Evolutionary conservation across 352 stramenopile species (phyloP).

Genomic region (Thraustochytrium striatum): DNA sequence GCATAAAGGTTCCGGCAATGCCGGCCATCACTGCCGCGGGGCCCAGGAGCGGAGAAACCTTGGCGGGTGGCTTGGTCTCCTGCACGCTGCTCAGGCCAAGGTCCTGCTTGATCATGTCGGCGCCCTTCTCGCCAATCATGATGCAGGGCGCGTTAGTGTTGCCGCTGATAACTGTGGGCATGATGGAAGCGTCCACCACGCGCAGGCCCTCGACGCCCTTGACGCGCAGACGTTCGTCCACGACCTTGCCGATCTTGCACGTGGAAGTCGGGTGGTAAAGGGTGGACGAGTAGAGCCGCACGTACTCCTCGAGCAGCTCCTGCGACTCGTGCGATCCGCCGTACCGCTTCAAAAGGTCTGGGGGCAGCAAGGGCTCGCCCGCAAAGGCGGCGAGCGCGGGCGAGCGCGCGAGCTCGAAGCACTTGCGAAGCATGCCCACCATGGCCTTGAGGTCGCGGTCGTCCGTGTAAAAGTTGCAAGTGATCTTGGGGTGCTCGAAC

Average conservation of each 20-base stretch:
- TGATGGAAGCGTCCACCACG: conserved; percentile 84
- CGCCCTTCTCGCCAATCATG: conserved; percentile 86
- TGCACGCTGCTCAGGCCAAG: neutral
- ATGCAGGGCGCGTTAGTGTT: conserved; percentile 89
- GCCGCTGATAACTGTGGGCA: conserved; percentile 86
- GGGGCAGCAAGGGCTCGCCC: conserved; percentile 17
- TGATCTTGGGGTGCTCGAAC: conserved; percentile 58
- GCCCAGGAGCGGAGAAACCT: no score
- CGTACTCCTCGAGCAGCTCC: conserved; percentile 61
- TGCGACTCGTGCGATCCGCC: conserved; percentile 50
- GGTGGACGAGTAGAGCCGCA: conserved; percentile 56
- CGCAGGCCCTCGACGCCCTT: conserved; percentile 76
- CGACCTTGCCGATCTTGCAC: conserved; percentile 67
- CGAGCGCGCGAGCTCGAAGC: conserved; percentile 52
- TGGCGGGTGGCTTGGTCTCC: no score
- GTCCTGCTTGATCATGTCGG: conserved; percentile 74
- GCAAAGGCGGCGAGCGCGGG: conserved; percentile 46
- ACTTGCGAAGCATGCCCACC: conserved; percentile 48
- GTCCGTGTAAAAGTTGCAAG: conserved; percentile 55
- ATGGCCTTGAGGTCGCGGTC: conserved; percentile 54
- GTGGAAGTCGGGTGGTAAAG: conserved; percentile 62
- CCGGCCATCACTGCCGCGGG: no score
- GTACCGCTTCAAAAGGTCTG: conserved; percentile 7
- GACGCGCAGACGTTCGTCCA: conserved; percentile 76
- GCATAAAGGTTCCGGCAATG: no score